Base-by-base conservation (phyloP, 768 basidiomycete genomes). In the Naganishia vaughanmartiniae region DNA sequence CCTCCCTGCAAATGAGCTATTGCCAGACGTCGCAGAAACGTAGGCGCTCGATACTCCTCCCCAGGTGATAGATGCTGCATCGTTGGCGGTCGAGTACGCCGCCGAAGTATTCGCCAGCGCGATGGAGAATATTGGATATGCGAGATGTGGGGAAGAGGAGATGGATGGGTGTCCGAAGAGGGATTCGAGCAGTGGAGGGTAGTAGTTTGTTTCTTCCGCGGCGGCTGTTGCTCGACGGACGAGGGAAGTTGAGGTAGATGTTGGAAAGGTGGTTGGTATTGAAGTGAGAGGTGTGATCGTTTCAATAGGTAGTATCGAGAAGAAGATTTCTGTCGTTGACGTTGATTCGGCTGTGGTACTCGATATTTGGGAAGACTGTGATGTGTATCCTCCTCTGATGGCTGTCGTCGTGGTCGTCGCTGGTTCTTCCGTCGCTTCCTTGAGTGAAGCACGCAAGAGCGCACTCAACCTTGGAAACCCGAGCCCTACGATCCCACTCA, bases 121-220 rank as follows among this genome's bases (percentile, higher is more conserved):
- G 21, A 79, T 70, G 4, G 54, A 73, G 57, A 79, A 76, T 24
- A 79, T 73, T 1, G 78, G 76, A 55, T 79, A 79, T 4, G 73
- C 70, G 21, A 77, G 63, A 54, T 65, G 55, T 14, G 66, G 33
- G 70, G 31, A 36, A n/a, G 31, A 78, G 54, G 33, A n/a, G 56
- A 45, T 60, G 4, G 26, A 45, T 30, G 46, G 46, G 14, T 17
- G 34, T 17, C 46, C 45, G 54, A 72, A 72, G 42, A 72, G 57
- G 33, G 65, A 57, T 66, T 77, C 75, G 31, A 79, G 73, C n/a
- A 79, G 45, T 11, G 78, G 75, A 4, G 76, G 76, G 30, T 70
- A 66, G 58, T 79, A 79, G 0, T 71, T 26, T 19, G 53, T 48
- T 11, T 60, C 24, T 14, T 21, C 19, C 19, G 65, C 28, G 51